Conservation (phyloP, 2,329 filamentous ascomycete species). For the Alternaria infectoria region DNA sequence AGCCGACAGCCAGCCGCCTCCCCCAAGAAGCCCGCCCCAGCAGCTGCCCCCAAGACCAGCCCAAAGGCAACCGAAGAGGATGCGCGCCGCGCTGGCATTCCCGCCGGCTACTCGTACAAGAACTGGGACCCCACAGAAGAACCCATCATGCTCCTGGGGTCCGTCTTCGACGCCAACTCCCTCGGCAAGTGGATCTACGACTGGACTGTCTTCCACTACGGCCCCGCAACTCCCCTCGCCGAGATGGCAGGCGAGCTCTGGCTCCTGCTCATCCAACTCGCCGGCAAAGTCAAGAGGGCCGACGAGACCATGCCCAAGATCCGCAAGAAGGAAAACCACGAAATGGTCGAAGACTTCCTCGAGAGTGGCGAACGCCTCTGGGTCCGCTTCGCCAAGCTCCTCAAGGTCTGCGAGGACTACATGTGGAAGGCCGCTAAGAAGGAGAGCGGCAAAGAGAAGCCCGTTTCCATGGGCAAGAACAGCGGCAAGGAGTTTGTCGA, state of each 20-base stretch:
- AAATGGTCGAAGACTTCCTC: slow-evolving; percentile 89
- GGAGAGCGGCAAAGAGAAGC: slow-evolving; percentile 66
- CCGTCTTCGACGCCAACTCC: slow-evolving; percentile 96
- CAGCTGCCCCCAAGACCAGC: slow-evolving; percentile 37
- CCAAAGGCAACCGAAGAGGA: slow-evolving; percentile 69
- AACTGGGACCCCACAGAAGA: slow-evolving; percentile 97
- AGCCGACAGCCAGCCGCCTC: slow-evolving; percentile 50
- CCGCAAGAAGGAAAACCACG: slow-evolving; percentile 72
- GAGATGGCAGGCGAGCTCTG: slow-evolving; percentile 94
- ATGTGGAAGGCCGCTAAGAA: slow-evolving; percentile 89
- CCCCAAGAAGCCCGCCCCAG: slow-evolving; percentile 43
- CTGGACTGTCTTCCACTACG: slow-evolving; percentile 94
- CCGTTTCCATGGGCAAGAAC: slow-evolving; percentile 80
- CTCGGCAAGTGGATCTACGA: slow-evolving; percentile 99
- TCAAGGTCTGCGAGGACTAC: slow-evolving; percentile 90
- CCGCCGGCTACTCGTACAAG: slow-evolving; percentile 90
- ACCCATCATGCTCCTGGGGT: slow-evolving; percentile 91
- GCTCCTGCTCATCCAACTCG: slow-evolving; percentile 91
- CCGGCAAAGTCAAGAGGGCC: slow-evolving; percentile 90
- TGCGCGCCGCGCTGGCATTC: slow-evolving; percentile 71
- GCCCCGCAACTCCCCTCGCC: slow-evolving; percentile 79
- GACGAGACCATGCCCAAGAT: slow-evolving; percentile 79
- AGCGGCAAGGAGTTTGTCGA: slow-evolving; percentile 95
- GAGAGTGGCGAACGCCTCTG: slow-evolving; percentile 86
- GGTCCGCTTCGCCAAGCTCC: slow-evolving; percentile 80